Conservation (phyloP, 1,139 yeast species). For the Candida mesenterica region DNA sequence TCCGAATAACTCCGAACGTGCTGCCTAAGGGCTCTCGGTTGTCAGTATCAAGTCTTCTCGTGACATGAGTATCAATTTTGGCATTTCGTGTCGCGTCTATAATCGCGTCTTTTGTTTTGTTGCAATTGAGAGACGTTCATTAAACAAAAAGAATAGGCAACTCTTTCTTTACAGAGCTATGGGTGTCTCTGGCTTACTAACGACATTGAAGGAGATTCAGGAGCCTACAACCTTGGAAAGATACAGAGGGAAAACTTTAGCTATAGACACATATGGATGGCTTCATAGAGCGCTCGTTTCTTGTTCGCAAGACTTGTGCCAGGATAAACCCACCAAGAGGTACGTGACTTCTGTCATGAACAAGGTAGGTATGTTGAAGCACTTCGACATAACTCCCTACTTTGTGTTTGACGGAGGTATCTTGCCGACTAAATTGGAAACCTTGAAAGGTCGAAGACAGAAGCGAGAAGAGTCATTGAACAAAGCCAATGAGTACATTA, state of each 20-base stretch:
- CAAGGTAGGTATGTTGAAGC: constrained; percentile 62
- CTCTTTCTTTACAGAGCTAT: constrained; percentile 26
- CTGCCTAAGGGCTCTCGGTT: no score
- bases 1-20: no score
- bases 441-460: constrained; percentile 63
- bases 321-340: constrained; percentile 65
- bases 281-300: constrained; percentile 80
- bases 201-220: constrained; percentile 71
- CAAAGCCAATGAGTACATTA: constrained; percentile 50
- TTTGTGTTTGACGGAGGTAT: constrained; percentile 94
- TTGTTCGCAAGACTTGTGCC: constrained; percentile 82
- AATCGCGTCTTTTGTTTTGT: no score
- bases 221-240: constrained; percentile 53
- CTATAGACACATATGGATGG: constrained; percentile 97
- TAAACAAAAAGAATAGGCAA: background rate
- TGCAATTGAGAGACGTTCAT: no score
- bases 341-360: constrained; percentile 62
- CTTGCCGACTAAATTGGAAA: constrained; percentile 73
- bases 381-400: constrained; percentile 75
- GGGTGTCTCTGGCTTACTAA: constrained; percentile 83
- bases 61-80: no score
- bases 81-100: no score
- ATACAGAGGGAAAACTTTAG: constrained; percentile 75
- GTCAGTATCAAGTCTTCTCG: no score
- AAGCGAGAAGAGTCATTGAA: constrained; percentile 57